Evolutionary conservation across 2,329 filamentous ascomycete species (phyloP).

Genomic region (Chrysoporthe austroafricana): DNA sequence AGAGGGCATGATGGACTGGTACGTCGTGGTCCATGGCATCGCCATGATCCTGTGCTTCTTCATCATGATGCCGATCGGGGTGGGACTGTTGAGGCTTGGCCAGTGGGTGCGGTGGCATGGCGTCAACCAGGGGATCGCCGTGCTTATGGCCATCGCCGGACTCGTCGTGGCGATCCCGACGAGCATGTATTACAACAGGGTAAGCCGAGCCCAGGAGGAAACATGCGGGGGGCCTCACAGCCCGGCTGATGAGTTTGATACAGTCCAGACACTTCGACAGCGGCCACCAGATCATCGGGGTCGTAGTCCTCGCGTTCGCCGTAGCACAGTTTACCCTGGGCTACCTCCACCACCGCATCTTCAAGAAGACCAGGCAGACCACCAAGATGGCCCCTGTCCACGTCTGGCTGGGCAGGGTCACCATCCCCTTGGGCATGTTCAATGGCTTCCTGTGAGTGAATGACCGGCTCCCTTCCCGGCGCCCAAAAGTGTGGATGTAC

Average conservation of each 20-base stretch:
- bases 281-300: slow-evolving; percentile 62
- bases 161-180: slow-evolving; percentile 56
- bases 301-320: slow-evolving; percentile 55
- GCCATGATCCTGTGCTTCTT: slow-evolving; percentile 62
- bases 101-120: slow-evolving; percentile 59
- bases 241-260: not conserved
- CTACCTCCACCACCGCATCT: slow-evolving; percentile 58
- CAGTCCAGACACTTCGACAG: slow-evolving; percentile 58
- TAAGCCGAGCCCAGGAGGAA: slow-evolving; percentile 40
- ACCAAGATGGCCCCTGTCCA: slow-evolving; percentile 59
- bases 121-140: slow-evolving; percentile 54
- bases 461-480: not conserved
- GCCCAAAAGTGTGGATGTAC: not conserved
- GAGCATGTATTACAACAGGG: slow-evolving; percentile 58
- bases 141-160: slow-evolving; percentile 53
- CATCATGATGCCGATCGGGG: slow-evolving; percentile 59
- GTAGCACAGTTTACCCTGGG: slow-evolving; percentile 59
- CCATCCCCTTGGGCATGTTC: slow-evolving; percentile 56
- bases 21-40: slow-evolving; percentile 49
- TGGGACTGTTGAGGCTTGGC: slow-evolving; percentile 56
- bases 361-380: slow-evolving; percentile 51
- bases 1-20: slow-evolving; percentile 41
- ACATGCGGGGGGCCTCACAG: not conserved
- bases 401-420: slow-evolving; percentile 59
- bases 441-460: slow-evolving; percentile 60